Conservation (phyloP, 129 eudicot genomes). For the Artemisia annua region DNA sequence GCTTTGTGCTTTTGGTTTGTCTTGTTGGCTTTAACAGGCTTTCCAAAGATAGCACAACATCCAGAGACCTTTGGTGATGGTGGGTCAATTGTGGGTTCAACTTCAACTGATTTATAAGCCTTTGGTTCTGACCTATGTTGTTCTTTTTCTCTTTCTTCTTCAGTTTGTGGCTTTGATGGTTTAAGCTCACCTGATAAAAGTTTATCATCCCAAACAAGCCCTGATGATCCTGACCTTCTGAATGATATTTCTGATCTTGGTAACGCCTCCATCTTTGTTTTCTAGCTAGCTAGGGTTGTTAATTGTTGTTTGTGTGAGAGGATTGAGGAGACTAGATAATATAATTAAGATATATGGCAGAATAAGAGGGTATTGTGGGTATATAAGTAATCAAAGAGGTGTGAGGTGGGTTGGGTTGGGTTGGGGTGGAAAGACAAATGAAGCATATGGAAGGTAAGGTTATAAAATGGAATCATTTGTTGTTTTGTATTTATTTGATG, state of each 20-base stretch:
- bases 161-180: slow-evolving; percentile 35
- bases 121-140: slow-evolving; percentile 30
- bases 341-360: too few species aligned
- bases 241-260: slow-evolving; percentile 78
- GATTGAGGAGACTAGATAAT: slow-evolving; percentile 1
- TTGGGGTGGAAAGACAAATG: slow-evolving; percentile 26
- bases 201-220: slow-evolving; percentile 84
- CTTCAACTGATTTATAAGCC: slow-evolving; percentile 53
- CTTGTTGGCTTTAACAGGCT: slow-evolving; percentile 41
- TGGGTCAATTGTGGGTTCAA: slow-evolving; percentile 59
- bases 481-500: not conserved
- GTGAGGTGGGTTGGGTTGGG: too few species aligned
- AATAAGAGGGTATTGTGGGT: slow-evolving; percentile 6
- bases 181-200: slow-evolving; percentile 62
- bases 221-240: slow-evolving; percentile 83
- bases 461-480: slow-evolving; percentile 44
- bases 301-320: slow-evolving; percentile 16
- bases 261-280: slow-evolving; percentile 44
- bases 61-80: slow-evolving; percentile 81
- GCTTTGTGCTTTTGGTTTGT: slow-evolving; percentile 35
- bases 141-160: slow-evolving; percentile 38
- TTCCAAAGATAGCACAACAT: slow-evolving; percentile 63
- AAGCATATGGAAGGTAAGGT: slow-evolving; percentile 36
- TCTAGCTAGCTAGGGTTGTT: too few species aligned
- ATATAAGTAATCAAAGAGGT: slow-evolving; percentile 20